phyloP scores from a whole-genome alignment of 2,329 filamentous ascomycete genomes.

The Sclerotiophoma versabilis region DNA sequence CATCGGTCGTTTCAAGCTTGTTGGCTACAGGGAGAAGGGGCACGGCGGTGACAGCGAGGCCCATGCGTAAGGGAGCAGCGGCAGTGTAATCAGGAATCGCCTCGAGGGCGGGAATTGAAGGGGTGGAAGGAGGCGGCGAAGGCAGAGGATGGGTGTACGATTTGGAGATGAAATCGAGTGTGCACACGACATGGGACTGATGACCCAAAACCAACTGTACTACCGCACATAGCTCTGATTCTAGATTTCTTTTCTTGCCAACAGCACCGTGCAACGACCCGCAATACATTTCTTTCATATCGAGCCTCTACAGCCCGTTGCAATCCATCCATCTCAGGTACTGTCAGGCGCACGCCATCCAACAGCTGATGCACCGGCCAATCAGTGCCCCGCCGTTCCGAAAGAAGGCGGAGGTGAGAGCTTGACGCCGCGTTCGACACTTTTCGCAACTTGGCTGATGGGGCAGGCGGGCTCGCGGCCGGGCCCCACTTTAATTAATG shows the following conservation, averaged over 20 bases:
- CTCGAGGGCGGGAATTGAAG: constrained; percentile 2
- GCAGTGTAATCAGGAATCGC: background rate
- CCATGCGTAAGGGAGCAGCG: constrained; percentile 22
- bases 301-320: background rate
- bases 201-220: constrained; percentile 44
- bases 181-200: constrained; percentile 26
- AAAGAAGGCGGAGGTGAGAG: background rate
- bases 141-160: constrained; percentile 27
- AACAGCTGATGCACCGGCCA: no score
- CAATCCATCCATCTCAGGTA: no score
- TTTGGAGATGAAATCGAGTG: constrained; percentile 27
- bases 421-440: background rate
- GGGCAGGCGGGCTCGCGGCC: no score
- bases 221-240: constrained; percentile 51
- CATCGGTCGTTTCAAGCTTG: constrained; percentile 90
- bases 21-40: constrained; percentile 72
- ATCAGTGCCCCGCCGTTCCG: background rate
- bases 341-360: no score
- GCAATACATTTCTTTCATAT: constrained; percentile 33
- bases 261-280: constrained; percentile 38
- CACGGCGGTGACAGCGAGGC: constrained; percentile 22
- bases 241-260: constrained; percentile 44
- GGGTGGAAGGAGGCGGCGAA: background rate
- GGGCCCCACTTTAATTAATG: constrained; percentile 19
- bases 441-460: background rate